Percentiles rank a stretch among this genome's conserved stretches.
Conservation (phyloP, 176 grass and related monocot species). For the Saccharum officinarum region DNA sequence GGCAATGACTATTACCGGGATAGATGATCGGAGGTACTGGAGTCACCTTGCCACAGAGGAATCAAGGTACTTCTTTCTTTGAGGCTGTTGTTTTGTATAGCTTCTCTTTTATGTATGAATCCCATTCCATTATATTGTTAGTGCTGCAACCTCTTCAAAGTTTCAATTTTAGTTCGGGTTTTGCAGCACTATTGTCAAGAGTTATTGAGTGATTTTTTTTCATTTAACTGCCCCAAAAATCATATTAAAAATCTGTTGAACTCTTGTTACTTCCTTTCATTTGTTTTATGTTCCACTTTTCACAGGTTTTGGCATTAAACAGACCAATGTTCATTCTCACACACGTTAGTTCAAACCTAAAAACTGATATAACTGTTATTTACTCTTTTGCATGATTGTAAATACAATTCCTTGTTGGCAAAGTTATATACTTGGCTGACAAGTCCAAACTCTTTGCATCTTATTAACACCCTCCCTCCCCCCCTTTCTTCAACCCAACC, state of each 20-base stretch:
- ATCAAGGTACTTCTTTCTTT: slow-evolving; percentile 60
- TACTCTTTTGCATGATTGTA: background rate
- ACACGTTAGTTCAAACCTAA: background rate
- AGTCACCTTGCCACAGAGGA: slow-evolving; percentile 74
- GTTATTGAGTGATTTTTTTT: background rate
- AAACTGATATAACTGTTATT: slow-evolving; percentile 7
- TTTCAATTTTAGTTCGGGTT: slow-evolving; percentile 19
- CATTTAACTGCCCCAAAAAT: background rate
- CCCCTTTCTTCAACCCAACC: background rate
- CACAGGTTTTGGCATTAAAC: background rate
- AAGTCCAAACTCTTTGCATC: background rate
- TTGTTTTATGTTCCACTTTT: background rate
- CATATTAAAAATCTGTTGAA: background rate
- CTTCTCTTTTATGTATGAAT: background rate
- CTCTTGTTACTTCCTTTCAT: background rate
- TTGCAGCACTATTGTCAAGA: background rate
- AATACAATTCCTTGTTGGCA: background rate
- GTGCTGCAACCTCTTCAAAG: slow-evolving; percentile 12
- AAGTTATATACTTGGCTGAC: slow-evolving; percentile 15
- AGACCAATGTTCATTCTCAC: background rate
- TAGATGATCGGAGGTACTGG: slow-evolving; percentile 93
- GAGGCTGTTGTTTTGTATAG: background rate
- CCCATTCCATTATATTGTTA: background rate
- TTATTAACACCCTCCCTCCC: background rate
- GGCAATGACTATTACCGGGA: slow-evolving; percentile 79